Evolutionary conservation across 768 basidiomycete species (phyloP).

Genomic region (Macrolepiota albuminosa): DNA sequence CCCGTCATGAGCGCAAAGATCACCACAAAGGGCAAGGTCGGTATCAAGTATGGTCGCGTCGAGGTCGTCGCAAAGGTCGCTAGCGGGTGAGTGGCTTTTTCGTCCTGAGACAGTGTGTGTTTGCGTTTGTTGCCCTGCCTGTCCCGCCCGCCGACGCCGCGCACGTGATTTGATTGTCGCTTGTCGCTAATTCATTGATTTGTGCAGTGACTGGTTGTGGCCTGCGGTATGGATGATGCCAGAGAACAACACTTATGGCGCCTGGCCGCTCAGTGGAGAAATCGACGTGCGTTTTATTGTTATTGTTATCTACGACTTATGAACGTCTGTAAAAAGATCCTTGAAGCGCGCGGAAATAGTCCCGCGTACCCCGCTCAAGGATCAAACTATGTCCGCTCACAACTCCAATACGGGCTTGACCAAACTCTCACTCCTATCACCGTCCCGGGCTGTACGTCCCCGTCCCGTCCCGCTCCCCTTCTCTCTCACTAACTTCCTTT

Average conservation of each 20-base stretch:
- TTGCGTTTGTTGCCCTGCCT: not conserved
- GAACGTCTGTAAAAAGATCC: conserved; percentile 37
- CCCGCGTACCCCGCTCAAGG: conserved; percentile 53
- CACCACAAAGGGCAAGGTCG: conserved; percentile 57
- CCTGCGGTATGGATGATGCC: conserved; percentile 76
- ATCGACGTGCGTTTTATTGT: conserved; percentile 34
- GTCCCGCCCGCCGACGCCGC: not conserved
- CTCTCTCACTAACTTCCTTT: conserved; percentile 21
- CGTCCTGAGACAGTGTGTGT: not conserved
- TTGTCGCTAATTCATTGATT: not conserved
- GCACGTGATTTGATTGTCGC: not conserved
- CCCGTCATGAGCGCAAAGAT: conserved; percentile 77
- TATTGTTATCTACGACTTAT: no score
- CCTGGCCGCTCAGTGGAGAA: conserved; percentile 55
- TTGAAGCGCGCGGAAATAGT: conserved; percentile 59
- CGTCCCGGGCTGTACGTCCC: conserved; percentile 2
- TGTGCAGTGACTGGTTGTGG: conserved; percentile 60
- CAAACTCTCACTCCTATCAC: conserved; percentile 10
- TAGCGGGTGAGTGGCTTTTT: conserved; percentile 29
- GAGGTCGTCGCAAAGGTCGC: conserved; percentile 62
- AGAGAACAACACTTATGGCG: conserved; percentile 54
- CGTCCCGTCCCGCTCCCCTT: not conserved
- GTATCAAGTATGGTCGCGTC: conserved; percentile 55
- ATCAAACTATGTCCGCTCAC: conserved; percentile 51
- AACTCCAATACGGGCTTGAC: conserved; percentile 64